Conservation (phyloP, 345 rosid species). For the Eucalyptus cloeziana region DNA sequence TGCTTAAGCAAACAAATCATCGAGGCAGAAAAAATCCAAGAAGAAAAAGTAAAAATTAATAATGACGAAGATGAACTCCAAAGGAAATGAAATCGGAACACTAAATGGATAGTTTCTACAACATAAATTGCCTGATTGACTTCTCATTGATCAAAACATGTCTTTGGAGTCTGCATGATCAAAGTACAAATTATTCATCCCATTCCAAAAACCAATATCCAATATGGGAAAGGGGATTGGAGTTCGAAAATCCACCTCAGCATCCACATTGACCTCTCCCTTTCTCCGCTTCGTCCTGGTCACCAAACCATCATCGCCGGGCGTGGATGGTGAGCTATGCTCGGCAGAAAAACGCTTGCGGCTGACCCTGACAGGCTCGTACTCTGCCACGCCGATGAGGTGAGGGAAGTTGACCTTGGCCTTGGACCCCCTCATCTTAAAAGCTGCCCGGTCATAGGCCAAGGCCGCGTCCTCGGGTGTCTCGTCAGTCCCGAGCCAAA, state of each 20-base stretch:
- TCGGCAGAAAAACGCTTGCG: constrained; percentile 20
- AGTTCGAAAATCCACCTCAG: not conserved
- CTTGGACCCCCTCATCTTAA: constrained; percentile 22
- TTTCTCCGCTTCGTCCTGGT: not conserved
- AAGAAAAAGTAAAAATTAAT: too few relatives aligned
- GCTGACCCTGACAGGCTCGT: constrained; percentile 22
- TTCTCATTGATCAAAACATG: not conserved
- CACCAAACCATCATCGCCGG: not conserved
- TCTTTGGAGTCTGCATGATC: not conserved
- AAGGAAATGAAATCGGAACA: too few relatives aligned
- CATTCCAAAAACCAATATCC: not conserved
- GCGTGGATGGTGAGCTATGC: not conserved
- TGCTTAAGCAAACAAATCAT: too few relatives aligned
- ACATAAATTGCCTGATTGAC: not conserved
- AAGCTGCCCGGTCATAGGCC: constrained; percentile 36
- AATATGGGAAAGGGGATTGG: not conserved
- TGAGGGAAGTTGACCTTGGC: constrained; percentile 34
- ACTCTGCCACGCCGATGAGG: constrained; percentile 13
- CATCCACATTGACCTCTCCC: not conserved
- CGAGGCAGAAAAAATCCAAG: fast-evolving
- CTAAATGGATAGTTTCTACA: not conserved
- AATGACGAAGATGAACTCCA: too few relatives aligned
- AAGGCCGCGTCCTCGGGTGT: constrained; percentile 37
- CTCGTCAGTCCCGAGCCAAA: constrained; percentile 35
- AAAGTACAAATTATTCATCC: not conserved